Evolutionary conservation across 164 flowering plant genomes (phyloP).

Genomic region (Cinnamomum micranthum): DNA sequence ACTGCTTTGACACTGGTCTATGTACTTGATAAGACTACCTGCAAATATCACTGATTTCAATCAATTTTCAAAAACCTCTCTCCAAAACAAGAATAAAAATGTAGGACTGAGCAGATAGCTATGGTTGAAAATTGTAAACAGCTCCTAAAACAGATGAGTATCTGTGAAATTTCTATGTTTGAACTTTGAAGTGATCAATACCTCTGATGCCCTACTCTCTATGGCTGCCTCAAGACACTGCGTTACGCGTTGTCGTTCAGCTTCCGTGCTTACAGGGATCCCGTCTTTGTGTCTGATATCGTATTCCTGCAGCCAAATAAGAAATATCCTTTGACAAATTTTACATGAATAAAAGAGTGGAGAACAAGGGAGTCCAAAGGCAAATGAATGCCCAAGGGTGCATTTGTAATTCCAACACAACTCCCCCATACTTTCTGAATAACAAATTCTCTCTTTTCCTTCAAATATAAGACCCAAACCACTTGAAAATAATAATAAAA

Average conservation of each 20-base stretch:
- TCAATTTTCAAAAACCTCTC: too few species aligned
- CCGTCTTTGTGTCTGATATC: slow-evolving; percentile 56
- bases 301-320: slow-evolving; percentile 33
- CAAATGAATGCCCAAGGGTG: too few species aligned
- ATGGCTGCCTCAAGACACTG: slow-evolving; percentile 52
- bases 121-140: neutral
- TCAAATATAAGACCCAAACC: too few species aligned
- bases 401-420: too few species aligned
- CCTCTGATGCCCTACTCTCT: slow-evolving; percentile 47
- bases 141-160: neutral
- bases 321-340: neutral
- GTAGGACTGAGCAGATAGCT: neutral
- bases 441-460: too few species aligned
- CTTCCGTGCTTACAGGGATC: slow-evolving; percentile 45
- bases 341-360: neutral
- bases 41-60: too few species aligned
- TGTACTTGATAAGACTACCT: too few species aligned
- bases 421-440: too few species aligned
- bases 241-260: slow-evolving; percentile 42
- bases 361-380: too few species aligned
- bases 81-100: too few species aligned
- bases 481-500: too few species aligned
- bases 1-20: too few species aligned
- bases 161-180: neutral
- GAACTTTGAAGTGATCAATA: slow-evolving; percentile 3